A percentile compares a stretch with the other conserved stretches of the same genome.
phyloP scores from a whole-genome alignment of 2,329 filamentous ascomycete genomes.

The Ophiocordyceps robertsii region DNA sequence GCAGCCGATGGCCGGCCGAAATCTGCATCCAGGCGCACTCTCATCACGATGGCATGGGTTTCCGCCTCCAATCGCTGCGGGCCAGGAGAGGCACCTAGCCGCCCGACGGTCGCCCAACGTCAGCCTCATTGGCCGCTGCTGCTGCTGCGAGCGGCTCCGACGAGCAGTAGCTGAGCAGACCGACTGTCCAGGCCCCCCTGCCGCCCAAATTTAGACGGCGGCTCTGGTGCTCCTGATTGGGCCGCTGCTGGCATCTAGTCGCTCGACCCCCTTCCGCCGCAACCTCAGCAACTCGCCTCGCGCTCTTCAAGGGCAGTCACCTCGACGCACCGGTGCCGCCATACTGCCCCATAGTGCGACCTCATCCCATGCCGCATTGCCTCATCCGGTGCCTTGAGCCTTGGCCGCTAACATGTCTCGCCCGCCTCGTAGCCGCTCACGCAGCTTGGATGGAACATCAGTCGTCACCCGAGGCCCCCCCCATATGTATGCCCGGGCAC shows the following conservation, averaged over 20 bases:
- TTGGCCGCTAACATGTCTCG: conserved; percentile 13
- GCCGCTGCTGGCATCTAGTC: background rate
- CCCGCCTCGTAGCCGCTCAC: conserved; percentile 13
- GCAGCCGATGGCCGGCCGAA: background rate
- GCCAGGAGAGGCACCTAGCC: conserved; percentile 12
- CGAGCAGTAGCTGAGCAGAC: conserved; percentile 9
- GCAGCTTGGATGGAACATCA: conserved; percentile 5
- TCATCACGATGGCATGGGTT: background rate
- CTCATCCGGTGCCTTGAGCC: conserved; percentile 7
- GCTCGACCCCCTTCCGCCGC: background rate
- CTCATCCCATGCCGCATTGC: conserved; percentile 3
- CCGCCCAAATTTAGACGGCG: conserved; percentile 22
- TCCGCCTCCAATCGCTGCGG: conserved; percentile 2
- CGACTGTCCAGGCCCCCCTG: conserved; percentile 8
- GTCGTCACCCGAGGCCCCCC: conserved; percentile 14
- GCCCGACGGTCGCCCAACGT: conserved; percentile 7
- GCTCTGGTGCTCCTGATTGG: conserved; percentile 18
- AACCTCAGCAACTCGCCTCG: too few species aligned
- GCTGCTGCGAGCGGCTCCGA: conserved; percentile 3
- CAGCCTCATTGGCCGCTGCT: conserved; percentile 8
- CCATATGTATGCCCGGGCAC: conserved; percentile 10
- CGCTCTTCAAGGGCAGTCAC: background rate
- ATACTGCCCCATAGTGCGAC: conserved; percentile 1
- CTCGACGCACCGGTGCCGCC: background rate
- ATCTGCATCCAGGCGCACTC: background rate